phyloP scores from a whole-genome alignment of 2,329 filamentous ascomycete species.

The Xylaria sp. region DNA sequence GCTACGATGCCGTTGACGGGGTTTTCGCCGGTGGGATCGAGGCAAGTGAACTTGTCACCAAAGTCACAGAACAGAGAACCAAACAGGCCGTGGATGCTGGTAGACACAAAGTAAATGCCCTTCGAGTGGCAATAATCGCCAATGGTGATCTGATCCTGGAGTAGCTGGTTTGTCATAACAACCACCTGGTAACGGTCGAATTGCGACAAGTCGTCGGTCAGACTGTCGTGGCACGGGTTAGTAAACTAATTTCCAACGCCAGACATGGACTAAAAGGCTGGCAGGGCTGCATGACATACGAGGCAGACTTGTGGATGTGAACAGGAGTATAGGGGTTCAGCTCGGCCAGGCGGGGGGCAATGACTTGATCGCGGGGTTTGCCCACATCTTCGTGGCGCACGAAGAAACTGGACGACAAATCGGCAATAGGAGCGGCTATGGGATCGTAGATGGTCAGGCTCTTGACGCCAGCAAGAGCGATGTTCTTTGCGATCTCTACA shows the following conservation, averaged over 20 bases:
- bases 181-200: constrained; percentile 90
- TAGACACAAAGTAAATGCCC: constrained; percentile 81
- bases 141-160: constrained; percentile 75
- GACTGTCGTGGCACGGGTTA: constrained; percentile 40
- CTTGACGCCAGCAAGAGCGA: constrained; percentile 96
- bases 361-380: constrained; percentile 81
- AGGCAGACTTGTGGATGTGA: constrained; percentile 60
- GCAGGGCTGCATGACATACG: constrained; percentile 35
- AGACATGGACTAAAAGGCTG: background rate
- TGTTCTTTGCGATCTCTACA: constrained; percentile 98
- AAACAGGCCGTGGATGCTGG: constrained; percentile 90
- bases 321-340: constrained; percentile 96
- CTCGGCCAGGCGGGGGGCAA: constrained; percentile 84
- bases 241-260: background rate
- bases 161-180: constrained; percentile 77
- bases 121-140: constrained; percentile 93
- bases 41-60: constrained; percentile 84
- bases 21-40: constrained; percentile 86
- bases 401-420: constrained; percentile 97
- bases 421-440: constrained; percentile 72
- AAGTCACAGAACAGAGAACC: constrained; percentile 97
- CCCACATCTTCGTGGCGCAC: constrained; percentile 82
- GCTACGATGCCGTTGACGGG: constrained; percentile 84
- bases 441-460: constrained; percentile 92
- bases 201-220: constrained; percentile 71